A percentile compares a stretch with the other conserved stretches of the same genome.
These are phyloP conservation scores for Petasospora fabianii DNA, from an alignment of 1,139 yeast species.

Conservation along the genomic window DNA sequence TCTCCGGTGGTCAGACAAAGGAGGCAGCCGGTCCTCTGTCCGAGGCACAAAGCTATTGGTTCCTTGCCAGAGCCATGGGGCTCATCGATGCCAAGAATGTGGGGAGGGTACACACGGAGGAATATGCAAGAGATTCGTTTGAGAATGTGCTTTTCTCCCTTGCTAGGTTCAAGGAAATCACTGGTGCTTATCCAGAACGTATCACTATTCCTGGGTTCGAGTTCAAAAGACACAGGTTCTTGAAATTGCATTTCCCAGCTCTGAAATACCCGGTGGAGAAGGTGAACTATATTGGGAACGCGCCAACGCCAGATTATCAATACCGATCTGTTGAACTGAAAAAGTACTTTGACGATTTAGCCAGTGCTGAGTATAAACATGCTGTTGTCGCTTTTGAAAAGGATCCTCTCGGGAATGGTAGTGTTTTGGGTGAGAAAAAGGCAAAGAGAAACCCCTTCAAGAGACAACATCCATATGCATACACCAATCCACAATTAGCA, in stretches of 20 bases:
- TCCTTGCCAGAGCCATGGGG: slow-evolving; percentile 24
- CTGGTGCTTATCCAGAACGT: slow-evolving; percentile 44
- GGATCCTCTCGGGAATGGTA: slow-evolving; percentile 60
- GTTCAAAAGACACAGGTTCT: slow-evolving; percentile 61
- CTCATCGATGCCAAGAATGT: slow-evolving; percentile 15
- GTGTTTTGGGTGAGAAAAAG: slow-evolving; percentile 40
- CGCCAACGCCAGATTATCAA: slow-evolving; percentile 47
- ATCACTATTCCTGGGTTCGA: slow-evolving; percentile 70
- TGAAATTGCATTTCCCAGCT: slow-evolving; percentile 52
- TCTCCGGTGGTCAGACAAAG: slow-evolving; percentile 75
- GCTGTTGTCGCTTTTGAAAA: slow-evolving; percentile 54
- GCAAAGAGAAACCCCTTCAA: slow-evolving; percentile 56
- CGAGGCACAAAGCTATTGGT: slow-evolving; percentile 58
- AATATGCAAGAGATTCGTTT: slow-evolving; percentile 75
- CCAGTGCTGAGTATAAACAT: slow-evolving; percentile 44
- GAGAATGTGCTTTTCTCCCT: slow-evolving; percentile 71
- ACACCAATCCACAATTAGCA: slow-evolving; percentile 27
- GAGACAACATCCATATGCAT: slow-evolving; percentile 40
- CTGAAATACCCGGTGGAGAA: slow-evolving; percentile 36
- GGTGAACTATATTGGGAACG: slow-evolving; percentile 54
- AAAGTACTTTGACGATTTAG: slow-evolving; percentile 38
- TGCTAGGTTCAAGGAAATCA: slow-evolving; percentile 49
- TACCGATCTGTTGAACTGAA: slow-evolving; percentile 23
- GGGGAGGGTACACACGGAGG: slow-evolving; percentile 42
- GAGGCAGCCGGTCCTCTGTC: slow-evolving; percentile 46